phyloP scores from a whole-genome alignment of 2,329 filamentous ascomycete species.

The Colletotrichum acutatum region DNA sequence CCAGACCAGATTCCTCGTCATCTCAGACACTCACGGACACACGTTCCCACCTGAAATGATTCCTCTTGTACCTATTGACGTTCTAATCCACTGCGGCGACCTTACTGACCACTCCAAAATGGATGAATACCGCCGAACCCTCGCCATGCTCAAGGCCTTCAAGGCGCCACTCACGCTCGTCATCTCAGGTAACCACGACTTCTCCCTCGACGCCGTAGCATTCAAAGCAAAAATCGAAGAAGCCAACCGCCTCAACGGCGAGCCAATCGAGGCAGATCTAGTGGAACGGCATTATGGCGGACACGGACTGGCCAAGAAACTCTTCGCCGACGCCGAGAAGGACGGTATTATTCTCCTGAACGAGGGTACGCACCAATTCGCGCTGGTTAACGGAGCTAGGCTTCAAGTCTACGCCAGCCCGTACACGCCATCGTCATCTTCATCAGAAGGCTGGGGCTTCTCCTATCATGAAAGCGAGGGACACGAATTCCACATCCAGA shows the following conservation, averaged over 20 bases:
- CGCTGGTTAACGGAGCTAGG: conserved; percentile 58
- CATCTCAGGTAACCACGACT: conserved; percentile 65
- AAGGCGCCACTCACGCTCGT: conserved; percentile 58
- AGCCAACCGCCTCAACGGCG: background rate
- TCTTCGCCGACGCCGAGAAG: conserved; percentile 51
- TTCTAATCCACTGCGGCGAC: conserved; percentile 62
- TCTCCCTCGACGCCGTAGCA: conserved; percentile 47
- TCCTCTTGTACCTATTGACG: conserved; percentile 47
- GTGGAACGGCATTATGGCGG: conserved; percentile 51
- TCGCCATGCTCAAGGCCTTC: conserved; percentile 51
- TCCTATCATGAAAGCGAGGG: conserved; percentile 41
- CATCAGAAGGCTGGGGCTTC: conserved; percentile 57
- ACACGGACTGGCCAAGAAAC: conserved; percentile 47
- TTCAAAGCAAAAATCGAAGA: background rate
- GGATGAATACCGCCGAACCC: conserved; percentile 47
- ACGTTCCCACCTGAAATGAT: background rate
- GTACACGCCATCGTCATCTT: conserved; percentile 52
- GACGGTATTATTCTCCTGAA: conserved; percentile 60
- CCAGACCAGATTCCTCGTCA: background rate
- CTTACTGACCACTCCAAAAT: conserved; percentile 57
- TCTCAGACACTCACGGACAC: conserved; percentile 1
- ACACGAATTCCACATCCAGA: conserved; percentile 52
- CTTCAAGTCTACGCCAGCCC: conserved; percentile 65
- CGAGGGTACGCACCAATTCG: conserved; percentile 60
- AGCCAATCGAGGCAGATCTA: conserved; percentile 38